phyloP scores from a whole-genome alignment of 2,329 filamentous ascomycete genomes.

The Fusarium nisikadoi region DNA sequence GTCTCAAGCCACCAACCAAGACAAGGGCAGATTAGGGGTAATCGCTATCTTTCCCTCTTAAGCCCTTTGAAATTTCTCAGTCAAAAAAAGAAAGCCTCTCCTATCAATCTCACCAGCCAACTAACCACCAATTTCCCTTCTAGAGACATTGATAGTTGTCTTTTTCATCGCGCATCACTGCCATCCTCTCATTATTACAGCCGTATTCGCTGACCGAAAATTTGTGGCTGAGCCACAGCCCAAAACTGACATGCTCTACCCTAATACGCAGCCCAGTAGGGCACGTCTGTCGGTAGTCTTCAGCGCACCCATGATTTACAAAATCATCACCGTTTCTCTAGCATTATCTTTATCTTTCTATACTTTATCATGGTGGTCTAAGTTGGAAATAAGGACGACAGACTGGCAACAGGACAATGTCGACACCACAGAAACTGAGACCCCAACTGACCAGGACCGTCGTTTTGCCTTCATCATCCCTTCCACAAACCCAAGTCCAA shows the following conservation, averaged over 20 bases:
- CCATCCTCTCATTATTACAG: fast-evolving
- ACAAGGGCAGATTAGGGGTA: neutral
- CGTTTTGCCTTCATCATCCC: neutral
- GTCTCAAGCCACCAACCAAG: neutral
- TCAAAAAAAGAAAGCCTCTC: too few relatives aligned
- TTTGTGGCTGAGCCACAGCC: neutral
- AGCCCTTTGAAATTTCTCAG: neutral
- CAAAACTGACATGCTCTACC: neutral
- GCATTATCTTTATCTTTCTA: neutral
- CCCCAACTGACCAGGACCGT: neutral
- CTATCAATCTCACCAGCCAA: neutral
- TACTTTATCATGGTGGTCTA: neutral
- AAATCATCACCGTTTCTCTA: neutral
- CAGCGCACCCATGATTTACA: neutral
- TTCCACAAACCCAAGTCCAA: neutral
- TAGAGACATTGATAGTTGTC: neutral
- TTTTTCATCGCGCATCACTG: neutral
- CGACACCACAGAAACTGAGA: neutral
- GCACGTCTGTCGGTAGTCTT: neutral
- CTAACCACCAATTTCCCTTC: neutral
- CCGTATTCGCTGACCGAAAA: too few relatives aligned
- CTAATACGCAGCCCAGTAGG: neutral
- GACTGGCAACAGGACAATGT: neutral
- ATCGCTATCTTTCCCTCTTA: neutral
- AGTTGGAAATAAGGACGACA: neutral